Evolutionary conservation across 2,329 filamentous ascomycete species (phyloP), one percentile per base, ranked within the genome.

Genomic region (Ophiostoma sp.): DNA sequence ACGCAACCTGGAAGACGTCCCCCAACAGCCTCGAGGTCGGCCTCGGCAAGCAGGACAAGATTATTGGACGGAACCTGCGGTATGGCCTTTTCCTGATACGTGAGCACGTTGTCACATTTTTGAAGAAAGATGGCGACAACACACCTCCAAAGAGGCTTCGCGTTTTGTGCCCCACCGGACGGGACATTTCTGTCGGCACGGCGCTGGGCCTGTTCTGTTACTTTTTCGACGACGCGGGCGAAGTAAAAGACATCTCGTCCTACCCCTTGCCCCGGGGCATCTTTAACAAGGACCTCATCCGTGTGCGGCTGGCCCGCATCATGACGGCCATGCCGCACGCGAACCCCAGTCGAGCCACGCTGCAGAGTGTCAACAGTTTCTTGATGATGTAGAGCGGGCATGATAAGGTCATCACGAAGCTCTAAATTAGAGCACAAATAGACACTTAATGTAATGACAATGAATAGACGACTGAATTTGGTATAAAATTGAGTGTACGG

Each of bases 291-390:
- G 85, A 86, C 9, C 85, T 92, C 69, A 94, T 98, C 79, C 91
- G 93, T 77, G 88, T 90, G 77, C 88, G 91, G 70, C 85, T 98
- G 42, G 91, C 92, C n/a, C 92, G 91, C 85, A 93, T 98, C 77
- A 93, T 95, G 81, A 91, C 90, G 5, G 89, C 89, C 0, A 91
- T 92, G 79, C 92, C 94, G 0, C 90, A 92, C 77, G 92, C 91
- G 2, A 97, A 97, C 79, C 95, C 95, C 0, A 95, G 91, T 75
- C 87, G 96, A 48, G 87, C 93, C 28, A 98, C 95, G 0, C 83
- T 98, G 50, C 95, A 98, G 82, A 95, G 93, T 77, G 92, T 98
- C 5, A 98, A 98, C 81, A 93, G 93, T 72, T 97, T 93, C 78
- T 83, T 98, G 70, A 95, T 98, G 90, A n/a, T n/a, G n/a, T n/a